These are phyloP conservation scores for Microsporum audouinii DNA, from an alignment of 2,329 filamentous ascomycete species.

Conservation along the genomic window DNA sequence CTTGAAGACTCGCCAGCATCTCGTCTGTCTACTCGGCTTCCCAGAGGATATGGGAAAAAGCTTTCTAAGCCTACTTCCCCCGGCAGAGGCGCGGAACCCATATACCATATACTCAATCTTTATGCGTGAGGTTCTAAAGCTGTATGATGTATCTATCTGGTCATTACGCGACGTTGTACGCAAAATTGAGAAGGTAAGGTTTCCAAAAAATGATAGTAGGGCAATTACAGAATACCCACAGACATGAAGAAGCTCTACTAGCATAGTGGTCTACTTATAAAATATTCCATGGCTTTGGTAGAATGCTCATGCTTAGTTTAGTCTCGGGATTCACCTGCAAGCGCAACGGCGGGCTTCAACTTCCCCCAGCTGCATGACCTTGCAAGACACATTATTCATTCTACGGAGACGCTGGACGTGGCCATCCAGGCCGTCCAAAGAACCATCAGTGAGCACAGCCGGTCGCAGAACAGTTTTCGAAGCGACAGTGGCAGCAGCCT, in stretches of 20 bases:
- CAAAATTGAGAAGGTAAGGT: conserved; percentile 21
- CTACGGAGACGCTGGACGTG: conserved; percentile 24
- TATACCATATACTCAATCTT: conserved; percentile 21
- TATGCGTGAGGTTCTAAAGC: conserved; percentile 14
- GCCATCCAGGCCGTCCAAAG: conserved; percentile 20
- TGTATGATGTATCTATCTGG: conserved; percentile 25
- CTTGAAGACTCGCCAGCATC: conserved; percentile 4
- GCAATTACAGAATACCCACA: neutral
- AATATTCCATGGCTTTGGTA: too few species aligned
- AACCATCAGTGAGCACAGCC: conserved; percentile 17
- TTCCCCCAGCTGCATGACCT: conserved; percentile 24
- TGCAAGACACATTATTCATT: conserved; percentile 24
- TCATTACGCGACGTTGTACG: conserved; percentile 22
- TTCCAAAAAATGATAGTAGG: neutral
- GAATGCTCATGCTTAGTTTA: neutral
- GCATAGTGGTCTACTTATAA: neutral
- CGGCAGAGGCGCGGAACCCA: conserved; percentile 7
- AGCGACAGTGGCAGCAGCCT: conserved; percentile 1
- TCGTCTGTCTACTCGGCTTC: conserved; percentile 14
- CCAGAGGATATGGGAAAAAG: neutral
- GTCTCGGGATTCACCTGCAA: neutral
- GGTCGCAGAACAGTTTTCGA: conserved; percentile 9
- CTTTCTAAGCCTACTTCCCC: neutral
- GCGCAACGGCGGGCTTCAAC: conserved; percentile 6
- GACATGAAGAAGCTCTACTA: neutral